Conservation (phyloP, 1,284 basidiomycete species). For the Boletus hoseneyae region DNA sequence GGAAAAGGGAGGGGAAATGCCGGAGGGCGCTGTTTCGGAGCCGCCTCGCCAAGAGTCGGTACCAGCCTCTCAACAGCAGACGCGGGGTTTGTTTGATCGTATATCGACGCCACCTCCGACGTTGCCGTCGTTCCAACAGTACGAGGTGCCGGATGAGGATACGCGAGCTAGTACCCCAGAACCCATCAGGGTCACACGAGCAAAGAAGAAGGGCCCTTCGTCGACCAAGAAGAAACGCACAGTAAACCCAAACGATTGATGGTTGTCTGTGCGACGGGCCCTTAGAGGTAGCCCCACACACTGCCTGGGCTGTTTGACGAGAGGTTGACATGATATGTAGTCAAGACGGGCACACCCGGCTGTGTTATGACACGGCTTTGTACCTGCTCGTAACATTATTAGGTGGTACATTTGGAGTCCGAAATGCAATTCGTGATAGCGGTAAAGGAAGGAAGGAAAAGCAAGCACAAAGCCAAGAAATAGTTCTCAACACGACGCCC, state of each 20-base stretch:
- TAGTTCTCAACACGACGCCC: neutral
- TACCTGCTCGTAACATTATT: constrained; percentile 14
- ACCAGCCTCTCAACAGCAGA: constrained; percentile 23
- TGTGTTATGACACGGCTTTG: constrained; percentile 20
- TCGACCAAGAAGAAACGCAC: constrained; percentile 65
- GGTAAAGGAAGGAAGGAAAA: constrained; percentile 4
- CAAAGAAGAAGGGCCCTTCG: constrained; percentile 63
- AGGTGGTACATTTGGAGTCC: neutral
- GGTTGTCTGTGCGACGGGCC: neutral
- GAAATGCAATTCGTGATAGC: neutral
- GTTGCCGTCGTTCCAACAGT: constrained; percentile 55
- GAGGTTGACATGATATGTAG: constrained; percentile 23
- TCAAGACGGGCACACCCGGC: constrained; percentile 13
- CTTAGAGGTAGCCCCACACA: neutral
- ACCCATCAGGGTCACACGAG: constrained; percentile 69
- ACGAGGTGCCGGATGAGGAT: constrained; percentile 50
- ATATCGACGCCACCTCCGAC: constrained; percentile 38
- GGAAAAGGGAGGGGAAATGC: constrained; percentile 85
- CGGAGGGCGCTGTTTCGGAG: constrained; percentile 48
- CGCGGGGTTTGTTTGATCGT: constrained; percentile 31
- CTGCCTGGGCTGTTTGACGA: constrained; percentile 1
- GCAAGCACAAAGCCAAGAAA: constrained; percentile 14
- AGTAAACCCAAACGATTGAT: constrained; percentile 24
- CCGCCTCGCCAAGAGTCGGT: constrained; percentile 21
- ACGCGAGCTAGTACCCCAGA: constrained; percentile 58